Evolutionary conservation across 345 rosid genomes (phyloP).

Genomic region (Draba incana): DNA sequence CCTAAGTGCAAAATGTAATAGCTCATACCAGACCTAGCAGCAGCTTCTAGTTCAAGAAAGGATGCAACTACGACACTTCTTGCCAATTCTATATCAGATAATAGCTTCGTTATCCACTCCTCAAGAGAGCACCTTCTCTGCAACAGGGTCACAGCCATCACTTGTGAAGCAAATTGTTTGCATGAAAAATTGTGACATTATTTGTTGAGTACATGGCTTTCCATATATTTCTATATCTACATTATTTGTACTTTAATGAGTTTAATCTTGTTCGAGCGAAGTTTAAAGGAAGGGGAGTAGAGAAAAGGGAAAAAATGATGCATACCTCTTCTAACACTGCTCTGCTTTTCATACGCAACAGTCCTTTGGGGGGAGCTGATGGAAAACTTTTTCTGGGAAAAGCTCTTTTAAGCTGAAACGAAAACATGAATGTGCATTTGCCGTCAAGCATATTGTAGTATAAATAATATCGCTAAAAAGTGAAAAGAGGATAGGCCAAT

Average conservation of each 20-base stretch:
- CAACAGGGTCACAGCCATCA: slow-evolving; percentile 46
- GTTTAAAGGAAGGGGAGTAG: slow-evolving; percentile 2
- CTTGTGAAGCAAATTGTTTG: slow-evolving; percentile 24
- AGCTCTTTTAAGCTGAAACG: slow-evolving; percentile 73
- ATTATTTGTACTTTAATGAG: not conserved
- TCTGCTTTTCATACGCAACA: slow-evolving; percentile 88
- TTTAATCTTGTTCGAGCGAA: not conserved
- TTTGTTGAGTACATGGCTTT: slow-evolving; percentile 30
- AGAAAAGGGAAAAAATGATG: slow-evolving; percentile 18
- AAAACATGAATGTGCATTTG: slow-evolving; percentile 32
- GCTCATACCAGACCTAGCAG: slow-evolving; percentile 94
- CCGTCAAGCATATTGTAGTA: not conserved
- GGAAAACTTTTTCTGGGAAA: slow-evolving; percentile 82
- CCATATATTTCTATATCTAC: slow-evolving; percentile 6
- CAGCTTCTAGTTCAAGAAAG: slow-evolving; percentile 98
- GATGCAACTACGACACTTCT: slow-evolving; percentile 88
- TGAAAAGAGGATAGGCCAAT: not conserved
- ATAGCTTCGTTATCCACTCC: slow-evolving; percentile 94
- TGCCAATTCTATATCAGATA: slow-evolving; percentile 93
- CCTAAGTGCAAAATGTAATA: slow-evolving; percentile 24
- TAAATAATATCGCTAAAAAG: slow-evolving; percentile 3
- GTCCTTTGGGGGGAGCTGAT: slow-evolving; percentile 93
- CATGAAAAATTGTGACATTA: slow-evolving; percentile 8
- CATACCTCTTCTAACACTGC: slow-evolving; percentile 92
- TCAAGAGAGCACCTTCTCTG: slow-evolving; percentile 97